A percentile compares a stretch with the other conserved stretches of the same genome.
Evolutionary conservation across 73 alveolate genomes (phyloP).

Genomic region (Durusdinium trenchii): DNA sequence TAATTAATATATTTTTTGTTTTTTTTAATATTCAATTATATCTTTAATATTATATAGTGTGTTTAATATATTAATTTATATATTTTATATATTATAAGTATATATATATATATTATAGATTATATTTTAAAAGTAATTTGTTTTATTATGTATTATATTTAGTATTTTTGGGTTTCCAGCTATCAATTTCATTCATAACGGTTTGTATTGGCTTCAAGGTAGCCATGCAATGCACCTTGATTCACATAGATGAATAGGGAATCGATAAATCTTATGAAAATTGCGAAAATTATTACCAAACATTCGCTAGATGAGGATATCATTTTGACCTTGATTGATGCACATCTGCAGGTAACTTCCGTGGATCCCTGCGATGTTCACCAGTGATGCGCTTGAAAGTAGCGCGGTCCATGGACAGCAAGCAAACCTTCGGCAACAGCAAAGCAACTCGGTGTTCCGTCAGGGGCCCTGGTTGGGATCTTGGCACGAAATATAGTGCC

Average conservation of each 20-base stretch:
- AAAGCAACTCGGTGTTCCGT: too few species aligned
- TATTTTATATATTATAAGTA: background rate
- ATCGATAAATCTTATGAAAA: background rate
- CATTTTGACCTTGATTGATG: background rate
- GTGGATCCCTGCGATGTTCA: slow-evolving; percentile 58
- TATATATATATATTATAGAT: background rate
- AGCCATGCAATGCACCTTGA: slow-evolving; percentile 88
- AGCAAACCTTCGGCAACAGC: too few species aligned
- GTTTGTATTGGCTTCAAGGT: slow-evolving; percentile 63
- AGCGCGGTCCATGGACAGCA: slow-evolving; percentile 94
- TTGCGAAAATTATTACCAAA: background rate
- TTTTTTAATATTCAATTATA: background rate
- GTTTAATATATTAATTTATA: background rate
- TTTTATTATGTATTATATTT: background rate
- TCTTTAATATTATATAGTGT: background rate
- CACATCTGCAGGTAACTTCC: background rate
- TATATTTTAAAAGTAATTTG: background rate
- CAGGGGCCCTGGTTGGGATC: too few species aligned
- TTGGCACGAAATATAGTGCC: too few species aligned
- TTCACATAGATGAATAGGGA: background rate
- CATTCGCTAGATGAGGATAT: background rate
- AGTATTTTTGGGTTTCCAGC: background rate
- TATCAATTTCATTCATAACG: slow-evolving; percentile 65
- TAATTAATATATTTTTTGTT: too few species aligned
- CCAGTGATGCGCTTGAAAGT: slow-evolving; percentile 93